Conservation (phyloP, 305 asterid genomes). For the Fraxinus latifolia region DNA sequence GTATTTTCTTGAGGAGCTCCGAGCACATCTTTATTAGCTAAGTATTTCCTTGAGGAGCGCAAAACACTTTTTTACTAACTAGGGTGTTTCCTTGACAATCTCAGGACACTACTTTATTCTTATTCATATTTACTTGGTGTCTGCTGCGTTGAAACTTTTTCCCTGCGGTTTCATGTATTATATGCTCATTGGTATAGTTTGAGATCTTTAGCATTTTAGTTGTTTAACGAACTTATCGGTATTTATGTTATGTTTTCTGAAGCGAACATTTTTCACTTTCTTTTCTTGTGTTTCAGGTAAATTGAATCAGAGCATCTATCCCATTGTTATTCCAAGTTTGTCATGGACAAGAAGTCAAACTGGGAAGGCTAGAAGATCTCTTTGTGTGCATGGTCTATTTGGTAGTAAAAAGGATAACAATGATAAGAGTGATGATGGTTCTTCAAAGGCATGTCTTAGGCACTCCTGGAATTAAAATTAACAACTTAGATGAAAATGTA, state of each 20-base stretch:
- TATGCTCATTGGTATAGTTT: not conserved
- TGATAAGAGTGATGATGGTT: constrained; percentile 58
- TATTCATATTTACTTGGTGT: not conserved
- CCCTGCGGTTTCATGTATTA: not conserved
- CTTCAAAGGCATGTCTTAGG: constrained; percentile 52
- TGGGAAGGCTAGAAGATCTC: constrained; percentile 44
- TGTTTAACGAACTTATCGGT: not conserved
- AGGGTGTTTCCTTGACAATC: not conserved
- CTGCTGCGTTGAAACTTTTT: not conserved
- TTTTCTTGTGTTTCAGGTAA: constrained; percentile 42
- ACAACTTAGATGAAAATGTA: not conserved
- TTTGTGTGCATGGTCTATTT: constrained; percentile 62
- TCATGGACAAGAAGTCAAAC: constrained; percentile 36
- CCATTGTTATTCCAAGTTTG: constrained; percentile 34
- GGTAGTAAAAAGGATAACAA: constrained; percentile 76
- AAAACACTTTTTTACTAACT: not conserved
- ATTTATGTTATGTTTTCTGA: constrained; percentile 7
- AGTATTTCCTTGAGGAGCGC: not conserved
- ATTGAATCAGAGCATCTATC: constrained; percentile 33
- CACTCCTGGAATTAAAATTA: constrained; percentile 9
- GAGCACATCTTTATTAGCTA: not conserved
- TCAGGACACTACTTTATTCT: not conserved
- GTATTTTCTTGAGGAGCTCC: not conserved
- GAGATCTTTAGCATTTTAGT: not conserved
- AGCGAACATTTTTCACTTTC: constrained; percentile 10